Evolutionary conservation across 1,284 basidiomycete species (phyloP), one percentile per base, ranked within the genome.

Genomic region (Mycosarcoma maydis): DNA sequence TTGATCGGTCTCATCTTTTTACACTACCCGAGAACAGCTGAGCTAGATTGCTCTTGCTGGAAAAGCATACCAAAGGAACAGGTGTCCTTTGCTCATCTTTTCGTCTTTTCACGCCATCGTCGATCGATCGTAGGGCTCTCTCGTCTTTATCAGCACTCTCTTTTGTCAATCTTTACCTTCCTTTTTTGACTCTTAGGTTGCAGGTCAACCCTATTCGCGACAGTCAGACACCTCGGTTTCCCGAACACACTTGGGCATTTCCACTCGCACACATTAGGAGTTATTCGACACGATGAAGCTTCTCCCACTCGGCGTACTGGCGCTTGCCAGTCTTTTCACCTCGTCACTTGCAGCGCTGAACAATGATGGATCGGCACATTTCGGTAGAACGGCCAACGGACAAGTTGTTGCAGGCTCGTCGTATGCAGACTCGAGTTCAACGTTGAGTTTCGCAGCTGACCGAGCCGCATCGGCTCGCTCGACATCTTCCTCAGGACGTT

Each of bases 1-100:
- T 67, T 67, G 64, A 60, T 52, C 64, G 57, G 64, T 42, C 20
- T 30, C 17, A n/a, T 16, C 11, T 6, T 16, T 37, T 37, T 43
- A 17, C 17, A 30, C 33, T n/a, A 16, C 16, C 24, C n/a, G n/a
- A 34, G 11, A 45, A 47, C 43, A 55, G 52, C 39, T 22, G 27
- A 42, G 37, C 42, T 26, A 41, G 20, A 40, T 32, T 40, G 36
- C n/a, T n/a, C n/a, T n/a, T n/a, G n/a, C n/a, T n/a, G 27, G 41
- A 29, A 36, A 36, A 41, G 32, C 22, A 36, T 14, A 26, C n/a
- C 17, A 30, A 33, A 34, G 22, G 38, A 46, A 45, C 51, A 40
- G 51, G 51, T 19, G 10, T 46, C 39, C 22, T 29, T 30, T n/a
- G 17, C 11, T 39, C 23, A n/a, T 4, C 30, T 36, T 52, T 55